Evolutionary conservation across 345 rosid genomes (phyloP).

Genomic region (Arabis alpina): DNA sequence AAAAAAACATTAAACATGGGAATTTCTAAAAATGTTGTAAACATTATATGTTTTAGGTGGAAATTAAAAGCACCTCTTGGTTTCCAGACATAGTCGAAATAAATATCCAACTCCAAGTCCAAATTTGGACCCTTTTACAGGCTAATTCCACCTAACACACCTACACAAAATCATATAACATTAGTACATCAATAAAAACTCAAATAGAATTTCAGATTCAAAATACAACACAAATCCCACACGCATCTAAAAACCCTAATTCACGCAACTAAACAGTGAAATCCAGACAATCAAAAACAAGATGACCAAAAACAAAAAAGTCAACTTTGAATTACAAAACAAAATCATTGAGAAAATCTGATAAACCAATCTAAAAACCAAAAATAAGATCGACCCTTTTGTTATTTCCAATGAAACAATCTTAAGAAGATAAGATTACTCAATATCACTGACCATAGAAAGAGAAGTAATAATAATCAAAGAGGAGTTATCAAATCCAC

Average conservation of each 20-base stretch:
- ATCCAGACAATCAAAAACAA: slow-evolving; percentile 9
- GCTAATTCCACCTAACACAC: slow-evolving; percentile 34
- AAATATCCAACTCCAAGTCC: slow-evolving; percentile 20
- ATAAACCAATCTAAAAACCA: slow-evolving; percentile 1
- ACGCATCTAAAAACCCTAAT: slow-evolving; percentile 13
- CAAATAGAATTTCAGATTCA: slow-evolving; percentile 29
- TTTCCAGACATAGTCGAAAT: slow-evolving; percentile 53
- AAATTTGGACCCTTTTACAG: slow-evolving; percentile 21
- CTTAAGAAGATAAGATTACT: not conserved
- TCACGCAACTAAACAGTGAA: slow-evolving; percentile 31
- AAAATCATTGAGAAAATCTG: slow-evolving; percentile 4
- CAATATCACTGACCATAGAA: slow-evolving; percentile 1
- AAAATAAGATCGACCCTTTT: slow-evolving; percentile 4
- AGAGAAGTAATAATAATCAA: not conserved
- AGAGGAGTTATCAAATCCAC: slow-evolving; percentile 19
- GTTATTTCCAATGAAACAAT: not conserved
- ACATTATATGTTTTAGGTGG: not conserved
- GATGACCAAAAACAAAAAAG: not conserved
- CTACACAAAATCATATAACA: slow-evolving; percentile 22
- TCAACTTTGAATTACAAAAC: slow-evolving; percentile 15
- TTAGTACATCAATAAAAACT: slow-evolving; percentile 19
- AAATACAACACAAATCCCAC: not conserved
- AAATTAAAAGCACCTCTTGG: slow-evolving; percentile 56
- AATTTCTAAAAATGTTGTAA: slow-evolving; percentile 13
- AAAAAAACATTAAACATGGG: slow-evolving; percentile 17